These are phyloP conservation scores for Podaxis sp. DNA, from an alignment of 768 basidiomycete genomes.

Conservation along the genomic window DNA sequence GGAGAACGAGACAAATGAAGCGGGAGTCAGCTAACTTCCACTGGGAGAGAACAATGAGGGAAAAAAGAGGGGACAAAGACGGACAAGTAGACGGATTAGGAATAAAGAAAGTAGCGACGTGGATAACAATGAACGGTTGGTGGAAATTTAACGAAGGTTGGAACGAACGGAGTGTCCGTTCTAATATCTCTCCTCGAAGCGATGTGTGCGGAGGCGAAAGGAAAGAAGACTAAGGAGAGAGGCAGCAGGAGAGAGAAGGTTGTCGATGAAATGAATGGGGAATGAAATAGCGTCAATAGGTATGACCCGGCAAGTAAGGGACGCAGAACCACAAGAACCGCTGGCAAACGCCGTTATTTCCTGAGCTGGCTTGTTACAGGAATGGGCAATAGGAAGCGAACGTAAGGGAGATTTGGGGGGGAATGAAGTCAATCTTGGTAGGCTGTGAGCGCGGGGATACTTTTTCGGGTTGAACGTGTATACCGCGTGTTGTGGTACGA, in stretches of 20 bases:
- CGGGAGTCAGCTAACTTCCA: neutral
- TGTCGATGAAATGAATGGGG: slow-evolving; percentile 11
- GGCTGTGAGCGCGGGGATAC: neutral
- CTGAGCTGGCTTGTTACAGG: slow-evolving; percentile 8
- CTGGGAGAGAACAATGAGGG: slow-evolving; percentile 13
- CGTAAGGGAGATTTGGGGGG: neutral
- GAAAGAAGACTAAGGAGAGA: slow-evolving; percentile 1
- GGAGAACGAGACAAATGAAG: slow-evolving; percentile 11
- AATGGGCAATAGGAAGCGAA: slow-evolving; percentile 1
- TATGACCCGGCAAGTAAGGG: slow-evolving; percentile 6
- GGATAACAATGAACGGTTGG: slow-evolving; percentile 17
- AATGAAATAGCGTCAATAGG: slow-evolving; percentile 12
- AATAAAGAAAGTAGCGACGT: neutral
- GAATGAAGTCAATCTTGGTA: neutral
- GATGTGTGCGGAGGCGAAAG: slow-evolving; percentile 7
- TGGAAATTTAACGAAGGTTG: neutral
- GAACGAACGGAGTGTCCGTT: neutral
- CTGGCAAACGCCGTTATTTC: slow-evolving; percentile 14
- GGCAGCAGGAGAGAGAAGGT: slow-evolving; percentile 12
- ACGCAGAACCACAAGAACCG: neutral
- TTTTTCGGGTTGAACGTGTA: slow-evolving; percentile 10
- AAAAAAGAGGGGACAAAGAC: slow-evolving; percentile 24
- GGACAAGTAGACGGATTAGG: slow-evolving; percentile 21
- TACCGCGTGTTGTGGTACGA: slow-evolving; percentile 6
- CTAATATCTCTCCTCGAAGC: slow-evolving; percentile 9